A percentile compares a stretch with the other conserved stretches of the same genome.
These are phyloP conservation scores for Priceomyces melissophilus DNA, from an alignment of 805 yeast species.

Conservation along the genomic window DNA sequence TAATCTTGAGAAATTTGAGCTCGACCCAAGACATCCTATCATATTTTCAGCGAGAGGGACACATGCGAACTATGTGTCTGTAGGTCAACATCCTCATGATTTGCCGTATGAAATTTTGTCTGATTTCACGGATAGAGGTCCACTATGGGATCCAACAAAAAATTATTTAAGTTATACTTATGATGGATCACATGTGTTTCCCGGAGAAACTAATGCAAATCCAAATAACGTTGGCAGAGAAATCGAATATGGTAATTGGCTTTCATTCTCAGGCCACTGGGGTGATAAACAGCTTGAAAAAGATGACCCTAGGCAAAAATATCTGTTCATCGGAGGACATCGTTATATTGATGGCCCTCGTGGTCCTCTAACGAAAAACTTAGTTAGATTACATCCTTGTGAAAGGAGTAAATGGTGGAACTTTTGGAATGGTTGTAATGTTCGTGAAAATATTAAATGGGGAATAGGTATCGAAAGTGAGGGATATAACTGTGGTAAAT, in stretches of 20 bases:
- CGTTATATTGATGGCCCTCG: slow-evolving; percentile 88
- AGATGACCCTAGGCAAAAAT: slow-evolving; percentile 73
- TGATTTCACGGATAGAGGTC: slow-evolving; percentile 94
- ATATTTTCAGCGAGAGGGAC: slow-evolving; percentile 93
- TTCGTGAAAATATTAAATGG: slow-evolving; percentile 66
- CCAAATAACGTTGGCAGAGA: slow-evolving; percentile 53
- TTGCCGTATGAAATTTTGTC: slow-evolving; percentile 86
- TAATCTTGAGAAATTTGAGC: slow-evolving; percentile 64
- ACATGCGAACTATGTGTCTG: slow-evolving; percentile 94
- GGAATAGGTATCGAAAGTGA: slow-evolving; percentile 90
- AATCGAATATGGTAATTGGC: slow-evolving; percentile 64
- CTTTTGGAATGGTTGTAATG: slow-evolving; percentile 75
- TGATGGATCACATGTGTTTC: slow-evolving; percentile 54
- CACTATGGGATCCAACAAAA: slow-evolving; percentile 88
- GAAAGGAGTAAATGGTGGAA: slow-evolving; percentile 94
- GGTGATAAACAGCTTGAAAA: slow-evolving; percentile 73
- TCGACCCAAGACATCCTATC: slow-evolving; percentile 54
- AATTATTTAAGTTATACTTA: slow-evolving; percentile 80
- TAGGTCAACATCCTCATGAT: slow-evolving; percentile 95
- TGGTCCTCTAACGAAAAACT: slow-evolving; percentile 82
- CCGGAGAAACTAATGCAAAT: slow-evolving; percentile 38
- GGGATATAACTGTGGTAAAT: slow-evolving; percentile 75
- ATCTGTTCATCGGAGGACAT: slow-evolving; percentile 85
- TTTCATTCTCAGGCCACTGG: slow-evolving; percentile 81
- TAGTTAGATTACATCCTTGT: slow-evolving; percentile 68